A percentile compares a stretch with the other conserved stretches of the same genome.
Evolutionary conservation across 1,284 basidiomycete species (phyloP).

Genomic region (Boletus semigastroideus): DNA sequence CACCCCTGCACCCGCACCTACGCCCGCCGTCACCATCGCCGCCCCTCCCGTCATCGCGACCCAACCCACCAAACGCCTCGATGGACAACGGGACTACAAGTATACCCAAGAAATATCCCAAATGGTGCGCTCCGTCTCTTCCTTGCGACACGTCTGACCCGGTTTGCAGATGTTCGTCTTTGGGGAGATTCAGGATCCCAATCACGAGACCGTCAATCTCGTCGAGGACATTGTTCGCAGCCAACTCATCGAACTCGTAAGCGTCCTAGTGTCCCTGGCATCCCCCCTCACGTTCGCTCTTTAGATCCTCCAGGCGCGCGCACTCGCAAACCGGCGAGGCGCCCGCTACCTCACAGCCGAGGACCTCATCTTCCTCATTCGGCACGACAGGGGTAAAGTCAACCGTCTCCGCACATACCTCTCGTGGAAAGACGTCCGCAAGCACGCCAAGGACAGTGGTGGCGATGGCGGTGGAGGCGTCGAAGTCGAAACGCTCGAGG

Average conservation of each 20-base stretch:
- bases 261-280: slow-evolving; percentile 18
- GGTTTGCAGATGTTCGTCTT: slow-evolving; percentile 90
- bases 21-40: slow-evolving; percentile 9
- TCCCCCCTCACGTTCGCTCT: background rate
- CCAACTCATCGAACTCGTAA: slow-evolving; percentile 90
- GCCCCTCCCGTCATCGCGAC: slow-evolving; percentile 4
- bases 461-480: slow-evolving; percentile 77
- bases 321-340: slow-evolving; percentile 77
- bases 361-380: slow-evolving; percentile 95
- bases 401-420: slow-evolving; percentile 92
- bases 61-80: slow-evolving; percentile 20
- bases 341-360: slow-evolving; percentile 88
- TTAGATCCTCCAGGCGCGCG: slow-evolving; percentile 89
- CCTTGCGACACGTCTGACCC: background rate
- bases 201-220: slow-evolving; percentile 83
- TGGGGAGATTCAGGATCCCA: slow-evolving; percentile 90
- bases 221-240: slow-evolving; percentile 96
- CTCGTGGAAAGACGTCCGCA: slow-evolving; percentile 98
- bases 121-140: slow-evolving; percentile 48
- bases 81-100: slow-evolving; percentile 54
- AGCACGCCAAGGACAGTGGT: slow-evolving; percentile 89
- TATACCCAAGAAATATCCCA: slow-evolving; percentile 79
- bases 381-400: slow-evolving; percentile 93
- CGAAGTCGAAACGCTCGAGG: slow-evolving; percentile 76
- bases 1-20: background rate